Base-by-base conservation (phyloP, 2,329 filamentous ascomycete species). In the Paraphaeosphaeria sporulosa region DNA sequence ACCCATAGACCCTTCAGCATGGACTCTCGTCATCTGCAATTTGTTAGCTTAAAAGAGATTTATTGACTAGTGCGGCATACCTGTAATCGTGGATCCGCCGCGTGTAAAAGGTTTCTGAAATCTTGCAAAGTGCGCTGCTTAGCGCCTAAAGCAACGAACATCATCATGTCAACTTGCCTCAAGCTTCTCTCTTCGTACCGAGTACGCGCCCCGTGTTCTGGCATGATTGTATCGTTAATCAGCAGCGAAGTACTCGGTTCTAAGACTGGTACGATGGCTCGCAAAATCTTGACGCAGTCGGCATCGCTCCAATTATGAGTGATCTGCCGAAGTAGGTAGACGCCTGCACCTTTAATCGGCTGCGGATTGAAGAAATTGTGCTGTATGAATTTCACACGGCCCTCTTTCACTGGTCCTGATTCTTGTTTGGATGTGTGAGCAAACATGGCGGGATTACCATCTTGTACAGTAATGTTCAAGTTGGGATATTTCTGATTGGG, bases 281-380 rank as follows among this genome's bases (percentile, higher is more conserved):
- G 62, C 42, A 81, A 64, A 32, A 81, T 79, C 9, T 62, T 67
- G n/a, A 75, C 65, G 34, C 71, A 73, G 32, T 80, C 72, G 21
- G 68, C 64, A 54, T 81, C 77, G 21, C 67, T 67, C 75, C 75
- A 80, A 57, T 82, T 80, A 60, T 82, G 80, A 12, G 78, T 65
- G n/a, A 80, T 71, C 57, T 73, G 74, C 17, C 79, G 74, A n/a
- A 81, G 65, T 9, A 81, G 64, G 60, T 78, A 82, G 3, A 70
- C 69, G 44, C 68, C 70, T 9, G 76, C 76, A 5, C 61, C 59
- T 21, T 60, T 51, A 4, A 67, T 55, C 15, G 68, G 69, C 47
- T 71, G 68, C 32, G 57, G 43, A 7, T 57, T 50, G 61, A 69
- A 72, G 60, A 70, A 72, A 36, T 68, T 61, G 36, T 71, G 63